These are phyloP conservation scores for Gentiana macrophylla DNA, from an alignment of 257 asterid species.

Conservation along the genomic window DNA sequence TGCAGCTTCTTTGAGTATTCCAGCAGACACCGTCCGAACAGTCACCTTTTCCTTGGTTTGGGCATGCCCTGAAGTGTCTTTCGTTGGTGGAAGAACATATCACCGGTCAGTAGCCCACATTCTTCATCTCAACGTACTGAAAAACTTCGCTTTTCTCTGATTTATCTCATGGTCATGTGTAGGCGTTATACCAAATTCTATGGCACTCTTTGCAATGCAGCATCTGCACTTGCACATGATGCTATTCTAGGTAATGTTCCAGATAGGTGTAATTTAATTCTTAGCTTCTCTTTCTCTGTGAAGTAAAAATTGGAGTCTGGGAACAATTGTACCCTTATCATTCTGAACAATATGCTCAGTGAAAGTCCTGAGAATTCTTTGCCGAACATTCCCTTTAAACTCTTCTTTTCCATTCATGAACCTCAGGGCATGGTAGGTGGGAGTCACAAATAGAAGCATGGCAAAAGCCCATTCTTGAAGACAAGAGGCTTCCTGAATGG, in stretches of 20 bases:
- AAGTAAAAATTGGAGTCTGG: background rate
- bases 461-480: constrained; percentile 90
- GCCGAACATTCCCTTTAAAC: background rate
- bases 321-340: background rate
- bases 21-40: constrained; percentile 45
- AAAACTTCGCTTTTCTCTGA: constrained; percentile 15
- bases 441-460: constrained; percentile 87
- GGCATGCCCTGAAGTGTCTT: constrained; percentile 86
- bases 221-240: constrained; percentile 72
- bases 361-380: constrained; percentile 4
- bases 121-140: constrained; percentile 1
- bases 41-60: constrained; percentile 80
- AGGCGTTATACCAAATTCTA: constrained; percentile 91
- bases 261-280: background rate
- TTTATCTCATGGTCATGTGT: constrained; percentile 15
- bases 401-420: constrained; percentile 5
- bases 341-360: constrained; percentile 4
- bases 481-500: constrained; percentile 93
- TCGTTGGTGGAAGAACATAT: constrained; percentile 78
- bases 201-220: constrained; percentile 52
- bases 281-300: background rate
- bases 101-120: constrained; percentile 45
- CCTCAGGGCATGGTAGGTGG: constrained; percentile 60
- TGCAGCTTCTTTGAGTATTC: constrained; percentile 76
- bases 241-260: constrained; percentile 62